Evolutionary conservation across 2,329 filamentous ascomycete genomes (phyloP).

Genomic region (Penicillium vulpinum): DNA sequence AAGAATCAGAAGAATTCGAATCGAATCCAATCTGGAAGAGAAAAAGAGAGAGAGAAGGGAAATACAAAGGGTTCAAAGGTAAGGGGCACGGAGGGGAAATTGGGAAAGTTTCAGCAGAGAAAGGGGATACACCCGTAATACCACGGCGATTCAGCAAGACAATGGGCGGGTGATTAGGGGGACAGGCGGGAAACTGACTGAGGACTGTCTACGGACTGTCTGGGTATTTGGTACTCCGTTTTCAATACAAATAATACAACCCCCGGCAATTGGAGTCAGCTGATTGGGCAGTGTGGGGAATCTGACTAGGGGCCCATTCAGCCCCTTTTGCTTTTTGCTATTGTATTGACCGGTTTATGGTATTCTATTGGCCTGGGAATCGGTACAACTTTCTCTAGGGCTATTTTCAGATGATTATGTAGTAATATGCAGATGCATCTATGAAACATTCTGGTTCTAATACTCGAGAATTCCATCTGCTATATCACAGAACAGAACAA

Average conservation of each 20-base stretch:
- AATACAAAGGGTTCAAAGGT: conserved; percentile 13
- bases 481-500: neutral
- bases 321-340: conserved; percentile 8
- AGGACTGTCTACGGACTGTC: neutral
- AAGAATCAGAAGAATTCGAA: conserved; percentile 14
- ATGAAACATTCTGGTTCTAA: neutral
- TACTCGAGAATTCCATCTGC: neutral
- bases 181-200: too few relatives aligned
- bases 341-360: neutral
- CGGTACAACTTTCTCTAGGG: neutral
- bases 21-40: conserved; percentile 15
- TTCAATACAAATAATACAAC: conserved; percentile 1
- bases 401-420: neutral
- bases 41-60: conserved; percentile 17
- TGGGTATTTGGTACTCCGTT: neutral
- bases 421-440: neutral
- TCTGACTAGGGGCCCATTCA: neutral
- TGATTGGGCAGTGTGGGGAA: conserved; percentile 9
- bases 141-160: neutral
- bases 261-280: neutral
- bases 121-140: conserved; percentile 25
- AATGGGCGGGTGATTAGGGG: neutral
- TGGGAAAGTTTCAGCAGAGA: conserved; percentile 28
- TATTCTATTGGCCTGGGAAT: neutral
- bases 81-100: conserved; percentile 27